These are phyloP conservation scores for Physcia stellaris DNA, from an alignment of 495 filamentous ascomycete genomes.

Conservation along the genomic window DNA sequence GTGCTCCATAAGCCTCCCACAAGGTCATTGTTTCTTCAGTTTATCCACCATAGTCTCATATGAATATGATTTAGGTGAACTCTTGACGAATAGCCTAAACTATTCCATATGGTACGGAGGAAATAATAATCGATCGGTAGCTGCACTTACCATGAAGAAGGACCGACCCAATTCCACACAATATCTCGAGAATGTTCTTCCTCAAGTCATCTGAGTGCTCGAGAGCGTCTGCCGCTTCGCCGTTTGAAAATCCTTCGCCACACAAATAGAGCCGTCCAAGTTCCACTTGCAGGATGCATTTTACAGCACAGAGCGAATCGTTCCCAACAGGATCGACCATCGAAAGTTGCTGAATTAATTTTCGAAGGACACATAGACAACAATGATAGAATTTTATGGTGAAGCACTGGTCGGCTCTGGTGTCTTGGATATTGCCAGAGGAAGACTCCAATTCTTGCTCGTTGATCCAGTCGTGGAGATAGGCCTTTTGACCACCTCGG, in stretches of 20 bases:
- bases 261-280: constrained; percentile 16
- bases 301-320: background rate
- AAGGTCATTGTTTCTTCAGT: too few relatives aligned
- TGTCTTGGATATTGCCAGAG: background rate
- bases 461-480: too few relatives aligned
- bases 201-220: constrained; percentile 11
- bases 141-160: constrained; percentile 2
- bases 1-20: too few relatives aligned
- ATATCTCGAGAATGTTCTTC: constrained; percentile 5
- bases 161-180: constrained; percentile 5
- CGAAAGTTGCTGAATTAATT: background rate
- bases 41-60: too few relatives aligned
- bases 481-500: too few relatives aligned
- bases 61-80: too few relatives aligned
- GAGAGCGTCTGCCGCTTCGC: constrained; percentile 13
- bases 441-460: too few relatives aligned
- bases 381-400: constrained; percentile 1
- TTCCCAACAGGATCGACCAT: too few relatives aligned
- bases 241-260: constrained; percentile 13
- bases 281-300: too few relatives aligned
- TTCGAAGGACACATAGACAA: constrained; percentile 1
- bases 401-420: background rate
- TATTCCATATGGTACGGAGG: too few relatives aligned
- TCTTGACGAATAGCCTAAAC: too few relatives aligned
- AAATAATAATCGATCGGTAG: background rate